Base-by-base conservation (phyloP, 2,329 filamentous ascomycete species). In the Exophiala phaeomuriformis region DNA sequence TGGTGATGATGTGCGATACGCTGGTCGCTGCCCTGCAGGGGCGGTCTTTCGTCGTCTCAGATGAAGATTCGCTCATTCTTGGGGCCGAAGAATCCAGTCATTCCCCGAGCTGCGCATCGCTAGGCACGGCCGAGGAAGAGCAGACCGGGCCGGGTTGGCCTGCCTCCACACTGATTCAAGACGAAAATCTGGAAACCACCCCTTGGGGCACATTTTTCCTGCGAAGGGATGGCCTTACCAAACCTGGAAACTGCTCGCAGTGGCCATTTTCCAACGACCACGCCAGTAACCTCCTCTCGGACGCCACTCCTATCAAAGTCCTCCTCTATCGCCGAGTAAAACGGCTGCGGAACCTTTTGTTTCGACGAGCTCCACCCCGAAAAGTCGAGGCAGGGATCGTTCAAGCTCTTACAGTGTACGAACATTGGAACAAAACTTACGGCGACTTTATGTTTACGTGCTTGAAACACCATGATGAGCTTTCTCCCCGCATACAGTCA, bases 1-100 rank as follows among this genome's bases (percentile, higher is more conserved):
- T 82, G 10, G 76, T 75, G 0, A 69, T 81, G 43, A 82, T 82
- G 78, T 77, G 80, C 45, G 79, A 82, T 60, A 81, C 78, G 0
- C 65, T 81, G 5, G 79, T 76, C 0, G 73, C 79, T 0, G 77
- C 77, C 1, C 78, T 82, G 70, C 71, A 76, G 47, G 68, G 72
- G 47, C 71, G 72, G 1, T 71, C 73, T 2, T 62, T 74, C 0
- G 70, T 75, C 0, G 68, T 76, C 3, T 71, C 69, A 1, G 72
- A 75, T 53, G 73, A 75, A 56, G 74, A 76, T 50, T 74, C 71
- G 50, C 68, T 73, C 40, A 66, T 72, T 33, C 62, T 58, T 40
- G 37, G 49, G 6, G 49, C 43, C 10, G 41, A 47, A 10, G 30
- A 45, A 31, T 10, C 42, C 3, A 45, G n/a, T n/a, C 42, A 45